These are phyloP conservation scores for Candida xyloterini DNA, from an alignment of 805 yeast species.

Conservation along the genomic window DNA sequence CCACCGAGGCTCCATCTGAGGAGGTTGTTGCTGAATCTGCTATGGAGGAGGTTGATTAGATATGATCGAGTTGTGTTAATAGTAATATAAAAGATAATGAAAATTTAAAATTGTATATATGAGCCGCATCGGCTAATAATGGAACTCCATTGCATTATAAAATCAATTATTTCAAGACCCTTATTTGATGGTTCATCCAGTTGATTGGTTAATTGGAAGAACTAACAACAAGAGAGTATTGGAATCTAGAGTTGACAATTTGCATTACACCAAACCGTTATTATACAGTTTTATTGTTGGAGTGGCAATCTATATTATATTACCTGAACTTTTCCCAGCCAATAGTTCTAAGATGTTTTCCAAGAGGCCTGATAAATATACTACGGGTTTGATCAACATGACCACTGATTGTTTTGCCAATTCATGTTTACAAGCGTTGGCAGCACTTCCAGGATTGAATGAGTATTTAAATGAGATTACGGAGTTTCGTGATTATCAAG, in stretches of 20 bases:
- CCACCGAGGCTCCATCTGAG: conserved; percentile 52
- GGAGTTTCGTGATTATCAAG: conserved; percentile 13
- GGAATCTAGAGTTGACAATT: background rate
- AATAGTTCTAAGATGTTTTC: conserved; percentile 17
- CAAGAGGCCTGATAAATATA: conserved; percentile 63
- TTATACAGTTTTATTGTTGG: conserved; percentile 3
- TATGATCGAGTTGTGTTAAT: conserved; percentile 2
- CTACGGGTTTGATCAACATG: conserved; percentile 80
- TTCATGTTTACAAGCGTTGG: conserved; percentile 77
- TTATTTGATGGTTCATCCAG: conserved; percentile 6
- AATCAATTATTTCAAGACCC: background rate
- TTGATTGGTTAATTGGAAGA: conserved; percentile 4
- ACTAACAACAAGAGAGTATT: background rate
- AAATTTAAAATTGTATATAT: background rate
- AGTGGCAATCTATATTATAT: conserved; percentile 14
- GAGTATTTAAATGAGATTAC: conserved; percentile 49
- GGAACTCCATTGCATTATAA: conserved; percentile 1
- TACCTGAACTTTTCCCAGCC: conserved; percentile 19
- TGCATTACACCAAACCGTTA: background rate
- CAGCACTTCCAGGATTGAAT: conserved; percentile 57
- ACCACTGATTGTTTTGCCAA: conserved; percentile 94
- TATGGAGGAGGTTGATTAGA: conserved; percentile 98
- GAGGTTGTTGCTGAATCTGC: conserved; percentile 85
- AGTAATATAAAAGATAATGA: conserved; percentile 6
- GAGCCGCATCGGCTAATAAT: background rate